phyloP scores from a whole-genome alignment of 2,329 filamentous ascomycete species.

The Bretziella fagacearum region DNA sequence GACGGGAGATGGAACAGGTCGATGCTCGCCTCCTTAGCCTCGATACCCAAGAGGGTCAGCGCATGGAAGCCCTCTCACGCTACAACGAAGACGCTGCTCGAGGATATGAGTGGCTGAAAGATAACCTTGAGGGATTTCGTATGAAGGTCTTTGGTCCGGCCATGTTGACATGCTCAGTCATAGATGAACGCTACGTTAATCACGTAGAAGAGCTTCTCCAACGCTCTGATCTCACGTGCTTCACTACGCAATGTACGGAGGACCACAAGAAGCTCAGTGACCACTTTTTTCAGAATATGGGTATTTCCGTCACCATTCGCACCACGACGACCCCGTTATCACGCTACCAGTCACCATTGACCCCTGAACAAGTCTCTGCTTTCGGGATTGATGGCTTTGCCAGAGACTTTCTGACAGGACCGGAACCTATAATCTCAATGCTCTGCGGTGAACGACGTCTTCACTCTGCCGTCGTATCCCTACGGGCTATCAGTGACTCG shows the following conservation, averaged over 20 bases:
- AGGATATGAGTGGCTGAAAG: conserved; percentile 70
- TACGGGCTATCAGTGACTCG: conserved; percentile 44
- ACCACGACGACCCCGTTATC: conserved; percentile 38
- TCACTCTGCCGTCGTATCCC: conserved; percentile 49
- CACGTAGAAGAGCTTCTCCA: conserved; percentile 36
- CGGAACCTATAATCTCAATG: conserved; percentile 71
- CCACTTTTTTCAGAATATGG: conserved; percentile 44
- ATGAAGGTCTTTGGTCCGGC: conserved; percentile 67
- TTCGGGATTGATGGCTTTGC: conserved; percentile 67
- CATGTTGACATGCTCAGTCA: conserved; percentile 63
- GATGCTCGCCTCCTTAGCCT: conserved; percentile 39
- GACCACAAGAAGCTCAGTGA: conserved; percentile 61
- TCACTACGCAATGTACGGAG: conserved; percentile 58
- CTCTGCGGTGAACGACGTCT: conserved; percentile 59
- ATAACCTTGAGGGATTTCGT: conserved; percentile 52
- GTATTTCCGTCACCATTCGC: conserved; percentile 55
- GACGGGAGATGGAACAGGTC: conserved; percentile 19
- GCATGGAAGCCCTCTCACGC: conserved; percentile 45
- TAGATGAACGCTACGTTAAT: conserved; percentile 47
- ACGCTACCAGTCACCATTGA: conserved; percentile 37
- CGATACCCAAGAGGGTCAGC: conserved; percentile 59
- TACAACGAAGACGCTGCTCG: conserved; percentile 45
- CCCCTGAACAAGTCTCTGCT: conserved; percentile 33
- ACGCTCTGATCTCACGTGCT: conserved; percentile 38
- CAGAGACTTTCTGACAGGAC: conserved; percentile 62